Evolutionary conservation across 176 grass and related monocot genomes (phyloP), one percentile per base, ranked within the genome.

Genomic region (Leersia perrieri): DNA sequence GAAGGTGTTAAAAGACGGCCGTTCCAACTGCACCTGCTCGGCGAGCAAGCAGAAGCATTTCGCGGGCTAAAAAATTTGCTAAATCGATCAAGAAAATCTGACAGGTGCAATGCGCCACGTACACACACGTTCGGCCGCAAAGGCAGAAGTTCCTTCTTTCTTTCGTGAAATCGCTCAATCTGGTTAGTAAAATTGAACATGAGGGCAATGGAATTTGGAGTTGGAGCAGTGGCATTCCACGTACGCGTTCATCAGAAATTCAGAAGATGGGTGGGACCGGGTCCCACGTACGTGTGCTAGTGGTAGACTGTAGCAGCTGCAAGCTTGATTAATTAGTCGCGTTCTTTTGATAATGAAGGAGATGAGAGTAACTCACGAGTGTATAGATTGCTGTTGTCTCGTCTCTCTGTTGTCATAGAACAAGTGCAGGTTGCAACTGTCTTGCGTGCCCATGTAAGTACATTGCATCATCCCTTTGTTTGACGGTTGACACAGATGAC

Each of bases 1-100:
- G 16, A 73, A 98, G 95, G 82, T 42, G 36, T 41, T 98, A 29
- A 91, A 84, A 32, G 92, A 91, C 61, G 41, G 78, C 53, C 88
- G 88, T 22, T 75, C 90, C 22, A 75, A 5, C 20, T 98, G 95
- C 88, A 91, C 81, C 69, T 98, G 95, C 80, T 67, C 90, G 61
- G 57, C 84, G 39, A 85, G 81, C 88, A 94, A 85, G 90, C 92
- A 89, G 39, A 82, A 83, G 76, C 86, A 84, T 44, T 85, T 85
- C 82, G 20, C 41, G 33, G 38, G 82, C 35, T 88, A 31, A 35
- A n/a, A 25, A n/a, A n/a, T n/a, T n/a, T n/a, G n/a, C n/a, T n/a
- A 1, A 47, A n/a, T 12, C 16, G 7, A 35, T 35, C 61, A 69
- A 0, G 29, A 30, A 22, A 18, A 5, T 16, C 26, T 14, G 51